Conservation (phyloP, 148 eudicot genomes). For the Cornus florida region DNA sequence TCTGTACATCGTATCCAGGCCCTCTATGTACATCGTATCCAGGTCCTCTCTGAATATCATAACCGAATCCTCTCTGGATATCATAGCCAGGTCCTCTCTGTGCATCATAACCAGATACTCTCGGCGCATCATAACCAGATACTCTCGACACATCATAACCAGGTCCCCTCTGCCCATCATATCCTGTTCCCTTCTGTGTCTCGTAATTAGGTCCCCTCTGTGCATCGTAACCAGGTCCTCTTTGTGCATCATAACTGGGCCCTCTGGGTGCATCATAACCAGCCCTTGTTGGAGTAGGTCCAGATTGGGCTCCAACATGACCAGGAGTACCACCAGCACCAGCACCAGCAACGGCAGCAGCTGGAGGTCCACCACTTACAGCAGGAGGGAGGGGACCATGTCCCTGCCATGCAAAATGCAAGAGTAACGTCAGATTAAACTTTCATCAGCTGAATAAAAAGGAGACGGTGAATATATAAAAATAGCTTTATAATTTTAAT, state of each 20-base stretch:
- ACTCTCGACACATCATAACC: conserved; percentile 35
- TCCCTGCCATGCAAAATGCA: conserved; percentile 35
- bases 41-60: conserved; percentile 37
- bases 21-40: neutral
- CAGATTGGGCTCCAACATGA: conserved; percentile 46
- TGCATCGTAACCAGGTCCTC: conserved; percentile 32
- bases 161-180: conserved; percentile 42
- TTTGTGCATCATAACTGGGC: conserved; percentile 39
- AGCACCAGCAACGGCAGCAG: conserved; percentile 33
- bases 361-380: conserved; percentile 30
- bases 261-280: conserved; percentile 42
- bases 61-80: conserved; percentile 10
- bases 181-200: conserved; percentile 25
- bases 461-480: neutral
- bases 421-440: neutral
- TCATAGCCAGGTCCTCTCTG: conserved; percentile 20
- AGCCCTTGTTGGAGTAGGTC: conserved; percentile 35
- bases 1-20: conserved; percentile 30
- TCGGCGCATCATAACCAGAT: conserved; percentile 20
- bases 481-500: neutral
- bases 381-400: conserved; percentile 39
- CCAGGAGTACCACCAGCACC: conserved; percentile 40
- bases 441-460: neutral
- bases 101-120: conserved; percentile 22
- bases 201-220: conserved; percentile 28